These are phyloP conservation scores for Colletotrichum destructivum DNA, from an alignment of 2,329 filamentous ascomycete species.

Conservation along the genomic window DNA sequence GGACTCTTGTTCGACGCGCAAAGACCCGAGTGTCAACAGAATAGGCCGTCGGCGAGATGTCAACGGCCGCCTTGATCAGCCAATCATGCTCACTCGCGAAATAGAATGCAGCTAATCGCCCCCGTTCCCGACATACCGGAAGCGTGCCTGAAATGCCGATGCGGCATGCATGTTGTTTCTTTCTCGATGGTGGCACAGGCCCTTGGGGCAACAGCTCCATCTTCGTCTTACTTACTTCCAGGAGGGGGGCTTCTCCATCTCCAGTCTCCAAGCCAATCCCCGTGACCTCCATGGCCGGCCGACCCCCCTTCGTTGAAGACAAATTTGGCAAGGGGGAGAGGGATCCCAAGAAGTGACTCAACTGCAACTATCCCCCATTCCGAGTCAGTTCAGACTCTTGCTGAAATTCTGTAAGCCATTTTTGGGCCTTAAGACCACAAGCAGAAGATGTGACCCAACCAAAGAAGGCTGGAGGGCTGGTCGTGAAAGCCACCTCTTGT, in stretches of 20 bases:
- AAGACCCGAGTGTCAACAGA: not conserved
- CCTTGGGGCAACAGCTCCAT: not conserved
- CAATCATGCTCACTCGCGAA: conserved; percentile 7
- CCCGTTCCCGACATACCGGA: conserved; percentile 31
- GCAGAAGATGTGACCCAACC: not conserved
- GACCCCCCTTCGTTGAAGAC: not conserved
- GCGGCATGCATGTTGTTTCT: conserved; percentile 7
- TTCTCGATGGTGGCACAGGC: conserved; percentile 10
- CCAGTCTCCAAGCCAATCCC: conserved; percentile 3
- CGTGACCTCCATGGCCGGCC: not conserved
- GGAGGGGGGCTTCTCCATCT: not conserved
- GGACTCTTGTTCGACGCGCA: conserved; percentile 2
- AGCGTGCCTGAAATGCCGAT: conserved; percentile 29
- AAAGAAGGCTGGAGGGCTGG: not conserved
- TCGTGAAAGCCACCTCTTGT: not conserved
- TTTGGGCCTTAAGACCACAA: not conserved
- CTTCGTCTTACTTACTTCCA: not conserved
- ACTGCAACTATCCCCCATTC: conserved; percentile 2
- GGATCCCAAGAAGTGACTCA: conserved; percentile 1
- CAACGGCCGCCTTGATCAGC: not conserved
- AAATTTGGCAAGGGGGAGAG: not conserved
- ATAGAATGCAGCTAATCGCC: conserved; percentile 14
- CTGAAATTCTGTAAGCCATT: not conserved
- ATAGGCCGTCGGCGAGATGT: conserved; percentile 10
- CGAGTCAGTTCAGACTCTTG: not conserved